A percentile compares a stretch with the other conserved stretches of the same genome.
phyloP scores from a whole-genome alignment of 768 basidiomycete genomes.

The Lactifluus subvellereus region DNA sequence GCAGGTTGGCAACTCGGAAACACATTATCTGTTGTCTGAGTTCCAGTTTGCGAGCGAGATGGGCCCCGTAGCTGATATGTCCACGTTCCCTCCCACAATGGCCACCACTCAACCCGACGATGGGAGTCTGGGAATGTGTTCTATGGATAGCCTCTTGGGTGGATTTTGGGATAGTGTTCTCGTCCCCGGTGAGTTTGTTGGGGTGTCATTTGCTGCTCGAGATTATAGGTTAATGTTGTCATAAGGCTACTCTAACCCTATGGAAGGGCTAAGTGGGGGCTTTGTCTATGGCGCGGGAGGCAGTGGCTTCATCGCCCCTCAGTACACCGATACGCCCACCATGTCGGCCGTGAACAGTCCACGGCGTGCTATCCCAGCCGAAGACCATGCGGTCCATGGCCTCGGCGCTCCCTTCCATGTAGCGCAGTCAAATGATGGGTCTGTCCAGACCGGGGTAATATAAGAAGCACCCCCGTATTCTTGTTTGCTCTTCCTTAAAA shows the following conservation, averaged over 20 bases:
- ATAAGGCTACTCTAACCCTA: conserved; percentile 67
- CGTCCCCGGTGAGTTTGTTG: conserved; percentile 60
- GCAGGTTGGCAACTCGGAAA: conserved; percentile 6
- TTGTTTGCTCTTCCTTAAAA: background rate
- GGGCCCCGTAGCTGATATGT: conserved; percentile 77
- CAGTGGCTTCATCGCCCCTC: conserved; percentile 76
- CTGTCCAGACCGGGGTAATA: conserved; percentile 8
- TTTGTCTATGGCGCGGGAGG: conserved; percentile 83
- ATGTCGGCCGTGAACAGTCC: conserved; percentile 52
- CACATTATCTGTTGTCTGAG: conserved; percentile 37
- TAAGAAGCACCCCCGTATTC: background rate
- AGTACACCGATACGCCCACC: conserved; percentile 52
- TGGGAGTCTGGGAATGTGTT: conserved; percentile 45
- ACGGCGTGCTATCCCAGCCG: conserved; percentile 23
- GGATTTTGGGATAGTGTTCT: conserved; percentile 87
- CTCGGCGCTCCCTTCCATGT: conserved; percentile 24
- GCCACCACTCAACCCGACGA: conserved; percentile 43
- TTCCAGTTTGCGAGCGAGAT: conserved; percentile 78
- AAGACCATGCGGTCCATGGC: conserved; percentile 25
- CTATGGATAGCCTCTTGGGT: conserved; percentile 77
- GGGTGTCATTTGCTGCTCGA: conserved; percentile 2
- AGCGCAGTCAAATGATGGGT: conserved; percentile 6
- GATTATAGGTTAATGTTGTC: conserved; percentile 12
- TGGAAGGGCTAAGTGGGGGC: conserved; percentile 80
- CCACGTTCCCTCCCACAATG: conserved; percentile 87